A percentile compares a stretch with the other conserved stretches of the same genome.
Conservation (phyloP, 225 moss, liverwort and hornwort genomes). For the Bryum argenteum region DNA sequence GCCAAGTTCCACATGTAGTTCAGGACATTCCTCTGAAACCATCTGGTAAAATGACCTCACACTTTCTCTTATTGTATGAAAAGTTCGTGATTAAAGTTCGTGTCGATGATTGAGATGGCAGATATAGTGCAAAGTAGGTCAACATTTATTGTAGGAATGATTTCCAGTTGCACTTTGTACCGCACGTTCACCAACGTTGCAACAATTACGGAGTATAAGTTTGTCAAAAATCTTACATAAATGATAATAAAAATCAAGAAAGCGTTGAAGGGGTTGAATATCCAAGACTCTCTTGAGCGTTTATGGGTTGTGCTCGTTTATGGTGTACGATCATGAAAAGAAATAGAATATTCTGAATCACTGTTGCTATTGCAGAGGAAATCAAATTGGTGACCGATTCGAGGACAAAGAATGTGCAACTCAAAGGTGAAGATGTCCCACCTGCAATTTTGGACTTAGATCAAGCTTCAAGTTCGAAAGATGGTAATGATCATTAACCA, state of each 20-base stretch:
- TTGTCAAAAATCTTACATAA: background rate
- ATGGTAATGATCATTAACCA: constrained; percentile 32
- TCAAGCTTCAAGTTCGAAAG: constrained; percentile 17
- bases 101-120: background rate
- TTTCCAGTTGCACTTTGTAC: background rate
- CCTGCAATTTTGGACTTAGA: background rate
- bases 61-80: background rate
- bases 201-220: constrained; percentile 11
- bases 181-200: background rate
- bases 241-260: background rate
- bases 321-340: background rate
- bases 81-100: background rate
- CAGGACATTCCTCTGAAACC: constrained; percentile 44
- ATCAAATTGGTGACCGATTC: constrained; percentile 24
- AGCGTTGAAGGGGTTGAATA: background rate
- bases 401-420: constrained; percentile 10
- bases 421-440: constrained; percentile 20
- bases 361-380: constrained; percentile 30
- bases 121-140: background rate
- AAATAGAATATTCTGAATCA: background rate
- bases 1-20: constrained; percentile 56
- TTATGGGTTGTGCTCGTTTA: background rate
- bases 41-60: constrained; percentile 33
- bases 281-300: background rate
- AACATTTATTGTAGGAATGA: background rate